Conservation (phyloP, 441 rosid species). For the Aquilaria agallochum region DNA sequence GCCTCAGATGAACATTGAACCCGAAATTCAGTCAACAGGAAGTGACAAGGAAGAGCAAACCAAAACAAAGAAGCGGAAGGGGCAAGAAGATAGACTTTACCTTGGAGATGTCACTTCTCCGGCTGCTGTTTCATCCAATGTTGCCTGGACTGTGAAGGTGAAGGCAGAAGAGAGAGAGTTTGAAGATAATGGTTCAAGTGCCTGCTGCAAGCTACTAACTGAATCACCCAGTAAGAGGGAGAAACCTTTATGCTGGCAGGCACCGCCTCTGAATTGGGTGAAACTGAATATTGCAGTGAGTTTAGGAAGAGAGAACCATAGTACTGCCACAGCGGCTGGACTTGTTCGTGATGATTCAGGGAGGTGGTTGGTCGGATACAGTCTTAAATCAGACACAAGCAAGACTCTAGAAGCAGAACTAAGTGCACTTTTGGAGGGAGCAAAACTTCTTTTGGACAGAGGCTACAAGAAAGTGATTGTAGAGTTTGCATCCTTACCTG, state of each 20-base stretch:
- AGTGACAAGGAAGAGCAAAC: not conserved
- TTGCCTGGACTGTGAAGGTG: conserved; percentile 1
- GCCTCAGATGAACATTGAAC: not conserved
- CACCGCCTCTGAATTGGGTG: conserved; percentile 27
- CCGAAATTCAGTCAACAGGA: not conserved
- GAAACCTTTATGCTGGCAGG: conserved; percentile 14
- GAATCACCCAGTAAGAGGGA: conserved; percentile 1
- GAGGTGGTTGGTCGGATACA: conserved; percentile 45
- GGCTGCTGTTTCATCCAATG: not conserved
- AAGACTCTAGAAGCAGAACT: conserved; percentile 30
- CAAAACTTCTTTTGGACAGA: conserved; percentile 37
- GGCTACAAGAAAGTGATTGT: conserved; percentile 36
- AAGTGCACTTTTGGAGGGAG: conserved; percentile 47
- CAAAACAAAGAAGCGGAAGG: not conserved
- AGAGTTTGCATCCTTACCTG: conserved; percentile 27
- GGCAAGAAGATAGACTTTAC: not conserved
- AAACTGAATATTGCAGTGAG: conserved; percentile 36
- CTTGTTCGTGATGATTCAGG: conserved; percentile 39
- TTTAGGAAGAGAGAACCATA: conserved; percentile 10
- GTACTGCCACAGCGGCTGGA: conserved; percentile 33
- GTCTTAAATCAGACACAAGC: conserved; percentile 16
- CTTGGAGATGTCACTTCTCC: not conserved
- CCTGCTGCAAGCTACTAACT: not conserved
- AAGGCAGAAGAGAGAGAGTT: conserved; percentile 4
- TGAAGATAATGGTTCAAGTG: not conserved